Conservation (phyloP, 768 basidiomycete species). For the Sporobolomyces phaffii region DNA sequence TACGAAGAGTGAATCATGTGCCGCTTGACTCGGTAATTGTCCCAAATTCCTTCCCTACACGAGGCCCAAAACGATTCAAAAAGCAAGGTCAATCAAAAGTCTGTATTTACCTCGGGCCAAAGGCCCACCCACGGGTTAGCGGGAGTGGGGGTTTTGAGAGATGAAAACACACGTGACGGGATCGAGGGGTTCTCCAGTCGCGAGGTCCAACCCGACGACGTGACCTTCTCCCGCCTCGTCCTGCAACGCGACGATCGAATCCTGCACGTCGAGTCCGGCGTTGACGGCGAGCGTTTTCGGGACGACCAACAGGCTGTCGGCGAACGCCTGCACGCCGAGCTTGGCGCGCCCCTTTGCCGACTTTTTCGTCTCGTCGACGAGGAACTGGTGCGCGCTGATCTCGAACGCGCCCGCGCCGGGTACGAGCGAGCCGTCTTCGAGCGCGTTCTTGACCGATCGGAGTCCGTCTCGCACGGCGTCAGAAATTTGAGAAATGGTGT, state of each 20-base stretch:
- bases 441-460: slow-evolving; percentile 89
- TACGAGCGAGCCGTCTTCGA: slow-evolving; percentile 80
- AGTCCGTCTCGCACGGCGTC: slow-evolving; percentile 97
- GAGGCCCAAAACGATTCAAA: neutral
- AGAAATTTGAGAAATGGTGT: slow-evolving; percentile 92
- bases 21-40: slow-evolving; percentile 96
- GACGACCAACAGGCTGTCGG: slow-evolving; percentile 86
- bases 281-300: slow-evolving; percentile 95
- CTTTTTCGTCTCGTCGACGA: slow-evolving; percentile 69
- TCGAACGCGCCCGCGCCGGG: slow-evolving; percentile 99
- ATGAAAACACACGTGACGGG: slow-evolving; percentile 58
- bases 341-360: slow-evolving; percentile 86
- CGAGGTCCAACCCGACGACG: slow-evolving; percentile 79
- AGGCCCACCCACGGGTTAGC: too few species aligned
- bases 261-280: slow-evolving; percentile 95
- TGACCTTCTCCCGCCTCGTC: slow-evolving; percentile 95
- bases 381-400: slow-evolving; percentile 78
- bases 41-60: slow-evolving; percentile 77
- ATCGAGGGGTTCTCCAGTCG: slow-evolving; percentile 92
- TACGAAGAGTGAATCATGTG: slow-evolving; percentile 98
- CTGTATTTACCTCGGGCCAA: too few species aligned
- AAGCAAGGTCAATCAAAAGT: neutral
- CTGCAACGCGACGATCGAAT: slow-evolving; percentile 84
- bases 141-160: too few species aligned
- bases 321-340: slow-evolving; percentile 95